Evolutionary conservation across 495 filamentous ascomycete species (phyloP), one percentile per base, ranked within the genome.

Genomic region (Corynascus novoguineensis): DNA sequence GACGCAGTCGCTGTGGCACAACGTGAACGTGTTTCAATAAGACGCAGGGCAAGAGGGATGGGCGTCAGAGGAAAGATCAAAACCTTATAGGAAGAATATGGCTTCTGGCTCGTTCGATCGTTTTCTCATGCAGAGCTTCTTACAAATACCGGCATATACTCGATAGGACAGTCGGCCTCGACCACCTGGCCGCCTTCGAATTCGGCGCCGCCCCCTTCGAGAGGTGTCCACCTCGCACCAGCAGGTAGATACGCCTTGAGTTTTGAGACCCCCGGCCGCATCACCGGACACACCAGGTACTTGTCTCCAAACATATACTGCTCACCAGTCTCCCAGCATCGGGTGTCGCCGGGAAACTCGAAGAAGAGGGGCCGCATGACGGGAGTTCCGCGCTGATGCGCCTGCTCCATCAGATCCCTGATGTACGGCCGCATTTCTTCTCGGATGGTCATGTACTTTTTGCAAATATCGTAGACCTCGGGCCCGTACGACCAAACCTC

Each of bases 401-500:
- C 81, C 48, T 78, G 73, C 45, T 62, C 64, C 81, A 83, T 83
- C 50, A 83, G 59, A 0, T 35, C 53, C 1, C 81, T 63, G 0
- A 73, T 72, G 71, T 52, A 52, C 49, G 49, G 19, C 4, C 80
- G 68, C 62, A 83, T 57, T 48, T 74, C 61, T 68, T 82, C 81
- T 11, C 81, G 75, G 27, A 83, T 70, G 3, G 41, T 52, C 50
- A 84, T 72, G 50, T 82, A 83, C 60, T 72, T 76, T 67, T 76
- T 73, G 68, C 79, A 82, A 40, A 83, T 80, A 29, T 68, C 72
- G 63, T 80, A 81, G 11, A 81, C 74, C 47, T 78, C 71, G 27
- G 76, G 71, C 2, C 81, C 81, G 59, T 82, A 84, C 15, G 71
- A 77, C 80, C 81, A 84, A 28, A 84, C 74, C 67, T 84, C 81